phyloP scores from a whole-genome alignment of 2,329 filamentous ascomycete species.

The Tympanopsis confertula region DNA sequence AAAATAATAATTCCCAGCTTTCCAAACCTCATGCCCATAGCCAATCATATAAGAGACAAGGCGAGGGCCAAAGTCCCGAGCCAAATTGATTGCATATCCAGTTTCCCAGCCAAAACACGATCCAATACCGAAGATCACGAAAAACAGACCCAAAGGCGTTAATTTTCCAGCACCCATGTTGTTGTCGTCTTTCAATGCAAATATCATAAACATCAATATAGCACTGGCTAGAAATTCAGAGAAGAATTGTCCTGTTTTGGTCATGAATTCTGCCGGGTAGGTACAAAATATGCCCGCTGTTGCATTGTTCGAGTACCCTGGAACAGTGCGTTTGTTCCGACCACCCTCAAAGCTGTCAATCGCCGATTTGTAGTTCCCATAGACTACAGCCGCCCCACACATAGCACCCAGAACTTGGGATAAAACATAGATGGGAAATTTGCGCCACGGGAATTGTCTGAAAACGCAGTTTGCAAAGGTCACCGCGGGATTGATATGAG shows the following conservation, averaged over 20 bases:
- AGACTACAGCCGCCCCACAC: slow-evolving; percentile 44
- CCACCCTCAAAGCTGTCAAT: slow-evolving; percentile 55
- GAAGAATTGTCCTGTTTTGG: slow-evolving; percentile 56
- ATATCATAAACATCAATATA: slow-evolving; percentile 62
- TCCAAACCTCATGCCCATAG: slow-evolving; percentile 58
- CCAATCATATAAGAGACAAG: slow-evolving; percentile 56
- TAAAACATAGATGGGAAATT: slow-evolving; percentile 56
- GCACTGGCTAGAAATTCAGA: slow-evolving; percentile 59
- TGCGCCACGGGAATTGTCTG: slow-evolving; percentile 56
- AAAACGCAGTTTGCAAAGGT: slow-evolving; percentile 60
- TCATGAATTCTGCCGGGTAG: slow-evolving; percentile 57
- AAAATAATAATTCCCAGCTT: slow-evolving; percentile 59
- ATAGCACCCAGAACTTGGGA: slow-evolving; percentile 60
- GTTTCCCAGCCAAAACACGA: slow-evolving; percentile 68
- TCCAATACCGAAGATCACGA: slow-evolving; percentile 63
- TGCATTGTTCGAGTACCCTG: slow-evolving; percentile 37
- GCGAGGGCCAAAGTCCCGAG: slow-evolving; percentile 60
- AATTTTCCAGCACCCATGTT: slow-evolving; percentile 45
- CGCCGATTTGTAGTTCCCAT: slow-evolving; percentile 51
- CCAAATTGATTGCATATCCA: slow-evolving; percentile 65
- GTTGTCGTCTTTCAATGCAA: slow-evolving; percentile 48
- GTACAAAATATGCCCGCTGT: slow-evolving; percentile 65
- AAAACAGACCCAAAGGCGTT: slow-evolving; percentile 53
- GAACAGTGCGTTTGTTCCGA: slow-evolving; percentile 48
- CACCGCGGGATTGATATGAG: slow-evolving; percentile 61